These are phyloP conservation scores for Corniculantispora saksenae DNA, from an alignment of 2,329 filamentous ascomycete species.

Conservation along the genomic window DNA sequence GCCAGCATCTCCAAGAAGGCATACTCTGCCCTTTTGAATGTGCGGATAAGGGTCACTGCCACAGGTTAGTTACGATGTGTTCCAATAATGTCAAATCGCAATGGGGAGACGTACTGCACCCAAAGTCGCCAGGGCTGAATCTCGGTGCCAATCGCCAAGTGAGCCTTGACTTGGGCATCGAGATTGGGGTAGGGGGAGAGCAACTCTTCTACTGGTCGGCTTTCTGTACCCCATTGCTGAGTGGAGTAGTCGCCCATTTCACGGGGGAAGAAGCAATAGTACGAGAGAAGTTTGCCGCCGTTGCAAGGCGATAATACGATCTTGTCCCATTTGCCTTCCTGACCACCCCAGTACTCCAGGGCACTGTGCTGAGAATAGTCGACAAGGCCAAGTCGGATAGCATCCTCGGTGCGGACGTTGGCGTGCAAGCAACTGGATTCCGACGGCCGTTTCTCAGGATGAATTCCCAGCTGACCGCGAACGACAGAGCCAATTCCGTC, in stretches of 20 bases:
- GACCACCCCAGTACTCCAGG: slow-evolving; percentile 71
- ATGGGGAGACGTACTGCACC: slow-evolving; percentile 47
- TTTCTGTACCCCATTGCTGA: slow-evolving; percentile 60
- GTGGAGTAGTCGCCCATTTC: slow-evolving; percentile 58
- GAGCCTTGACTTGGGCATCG: slow-evolving; percentile 53
- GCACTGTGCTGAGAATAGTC: slow-evolving; percentile 63
- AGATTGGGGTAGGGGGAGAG: slow-evolving; percentile 57
- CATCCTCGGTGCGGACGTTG: slow-evolving; percentile 64
- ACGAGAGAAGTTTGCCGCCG: slow-evolving; percentile 63
- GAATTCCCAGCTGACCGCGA: slow-evolving; percentile 63
- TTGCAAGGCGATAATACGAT: slow-evolving; percentile 72
- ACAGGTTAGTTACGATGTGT: background rate
- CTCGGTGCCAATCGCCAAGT: slow-evolving; percentile 58
- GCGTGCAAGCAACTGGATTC: slow-evolving; percentile 64
- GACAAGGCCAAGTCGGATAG: slow-evolving; percentile 58
- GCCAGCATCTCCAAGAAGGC: slow-evolving; percentile 65
- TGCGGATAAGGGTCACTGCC: slow-evolving; percentile 56
- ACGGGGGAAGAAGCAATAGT: slow-evolving; percentile 69
- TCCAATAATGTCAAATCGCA: background rate
- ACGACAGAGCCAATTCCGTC: slow-evolving; percentile 69
- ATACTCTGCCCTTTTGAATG: slow-evolving; percentile 51
- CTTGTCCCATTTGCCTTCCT: slow-evolving; percentile 64
- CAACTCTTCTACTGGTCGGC: slow-evolving; percentile 56
- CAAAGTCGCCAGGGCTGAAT: slow-evolving; percentile 63
- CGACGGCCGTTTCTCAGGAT: slow-evolving; percentile 59